Conservation (phyloP, 1,284 basidiomycete genomes). For the Chiua sp. region DNA sequence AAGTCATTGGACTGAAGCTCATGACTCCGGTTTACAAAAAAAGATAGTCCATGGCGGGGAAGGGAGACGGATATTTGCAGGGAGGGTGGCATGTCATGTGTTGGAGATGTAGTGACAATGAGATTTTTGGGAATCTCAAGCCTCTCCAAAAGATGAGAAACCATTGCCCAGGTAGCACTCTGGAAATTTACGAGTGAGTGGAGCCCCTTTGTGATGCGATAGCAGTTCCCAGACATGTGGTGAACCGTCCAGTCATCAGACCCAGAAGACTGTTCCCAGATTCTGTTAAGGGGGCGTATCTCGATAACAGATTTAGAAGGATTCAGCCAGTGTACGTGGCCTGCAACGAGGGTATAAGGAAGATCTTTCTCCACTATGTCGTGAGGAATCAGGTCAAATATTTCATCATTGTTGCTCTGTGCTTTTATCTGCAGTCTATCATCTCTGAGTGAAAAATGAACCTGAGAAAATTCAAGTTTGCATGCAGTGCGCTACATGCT, state of each 20-base stretch:
- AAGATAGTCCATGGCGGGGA: slow-evolving; percentile 46
- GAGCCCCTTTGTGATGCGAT: too few species aligned
- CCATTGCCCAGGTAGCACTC: slow-evolving; percentile 38
- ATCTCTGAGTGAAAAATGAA: slow-evolving; percentile 35
- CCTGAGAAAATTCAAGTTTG: too few species aligned
- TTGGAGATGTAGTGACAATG: slow-evolving; percentile 19
- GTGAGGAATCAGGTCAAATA: too few species aligned
- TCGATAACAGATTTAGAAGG: slow-evolving; percentile 39
- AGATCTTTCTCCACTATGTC: too few species aligned
- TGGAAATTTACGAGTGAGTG: slow-evolving; percentile 41
- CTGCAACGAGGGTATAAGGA: too few species aligned
- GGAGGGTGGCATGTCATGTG: too few species aligned
- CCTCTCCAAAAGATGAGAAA: slow-evolving; percentile 33
- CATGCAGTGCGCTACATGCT: too few species aligned
- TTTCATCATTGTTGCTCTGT: too few species aligned
- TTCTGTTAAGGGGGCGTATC: slow-evolving; percentile 39
- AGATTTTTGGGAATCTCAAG: slow-evolving; percentile 41
- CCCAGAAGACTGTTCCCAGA: slow-evolving; percentile 34
- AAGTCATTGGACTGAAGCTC: slow-evolving; percentile 36
- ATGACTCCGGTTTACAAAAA: slow-evolving; percentile 34
- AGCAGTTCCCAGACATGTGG: too few species aligned
- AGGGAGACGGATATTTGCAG: slow-evolving; percentile 42
- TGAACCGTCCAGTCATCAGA: too few species aligned
- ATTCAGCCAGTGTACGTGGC: slow-evolving; percentile 49
- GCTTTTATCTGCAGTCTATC: slow-evolving; percentile 38